Evolutionary conservation across 73 alveolate species (phyloP), one percentile per base, ranked within the genome.

Genomic region (Paramecium bursaria): DNA sequence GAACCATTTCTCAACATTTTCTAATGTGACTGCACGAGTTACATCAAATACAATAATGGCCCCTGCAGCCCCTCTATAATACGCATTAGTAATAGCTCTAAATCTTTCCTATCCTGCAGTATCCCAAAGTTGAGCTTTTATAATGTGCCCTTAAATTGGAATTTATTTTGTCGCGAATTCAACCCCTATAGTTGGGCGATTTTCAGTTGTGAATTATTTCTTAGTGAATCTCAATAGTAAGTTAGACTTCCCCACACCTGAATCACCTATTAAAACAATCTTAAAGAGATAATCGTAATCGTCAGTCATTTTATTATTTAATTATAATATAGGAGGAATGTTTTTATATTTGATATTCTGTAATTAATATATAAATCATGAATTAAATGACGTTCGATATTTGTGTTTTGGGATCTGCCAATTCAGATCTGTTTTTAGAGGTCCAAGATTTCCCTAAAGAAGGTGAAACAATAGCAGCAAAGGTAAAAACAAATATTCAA

Each of bases 61-160:
- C 2, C 94, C 94, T 57, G 52, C 86, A 67, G 94, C 75, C 13
- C 94, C 94, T 29, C 80, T 85, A 53, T 88, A 88, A 85, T 82
- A 88, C 13, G 94, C 79, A 73, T 52, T 85, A 27, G 92, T 86
- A 0, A 88, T 88, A n/a, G 92, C 25, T 88, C 87, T 74, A 51
- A 73, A 88, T 51, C 91, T 85, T 33, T 93, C 98, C 30, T 91
- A 86, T 6, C 98, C 96, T 11, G 96, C 94, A 1, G 96, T 93
- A 49, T 93, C 98, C 98, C 98, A 93, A 17, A 93, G 76, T 86
- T 91, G 92, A 0, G 85, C 90, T 74, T 88, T 85, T 13, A 88
- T 50, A 4, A 50, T 42, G 26, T 29, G 54, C 50, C 51, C 76
- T n/a, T 73, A 27, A 4, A 22, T 54, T 35, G 60, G 39, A 15